A percentile compares a stretch with the other conserved stretches of the same genome.
Evolutionary conservation across 331 rosid species (phyloP).

Genomic region (Rhamnella rubrinervis): DNA sequence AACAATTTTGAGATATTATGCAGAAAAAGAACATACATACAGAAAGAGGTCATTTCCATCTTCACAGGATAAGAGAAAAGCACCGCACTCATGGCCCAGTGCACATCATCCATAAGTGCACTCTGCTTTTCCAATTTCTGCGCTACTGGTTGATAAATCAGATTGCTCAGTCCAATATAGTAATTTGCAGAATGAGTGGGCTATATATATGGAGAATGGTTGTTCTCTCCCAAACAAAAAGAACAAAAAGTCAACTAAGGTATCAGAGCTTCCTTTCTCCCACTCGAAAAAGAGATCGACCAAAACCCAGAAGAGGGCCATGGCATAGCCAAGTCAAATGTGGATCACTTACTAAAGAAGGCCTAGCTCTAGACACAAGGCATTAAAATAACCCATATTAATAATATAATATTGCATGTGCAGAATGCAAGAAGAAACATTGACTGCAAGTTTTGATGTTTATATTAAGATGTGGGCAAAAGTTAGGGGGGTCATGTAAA

Average conservation of each 20-base stretch:
- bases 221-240: conserved; percentile 16
- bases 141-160: conserved; percentile 8
- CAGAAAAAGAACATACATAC: not conserved
- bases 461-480: not conserved
- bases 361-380: conserved; percentile 18
- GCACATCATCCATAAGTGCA: conserved; percentile 25
- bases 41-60: conserved; percentile 2
- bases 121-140: conserved; percentile 18
- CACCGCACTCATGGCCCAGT: no score
- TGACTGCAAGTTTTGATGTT: not conserved
- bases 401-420: conserved; percentile 19
- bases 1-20: not conserved
- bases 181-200: conserved; percentile 20
- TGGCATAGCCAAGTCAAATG: conserved; percentile 12
- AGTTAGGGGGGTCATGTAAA: not conserved
- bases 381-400: not conserved
- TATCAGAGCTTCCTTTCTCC: conserved; percentile 28
- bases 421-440: conserved; percentile 26
- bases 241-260: conserved; percentile 37
- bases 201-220: not conserved
- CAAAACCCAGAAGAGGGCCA: conserved; percentile 11
- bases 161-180: conserved; percentile 23
- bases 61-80: conserved; percentile 1
- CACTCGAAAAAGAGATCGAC: conserved; percentile 21
- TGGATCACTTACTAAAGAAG: conserved; percentile 21